A percentile compares a stretch with the other conserved stretches of the same genome.
Conservation (phyloP, 1,139 yeast genomes). For the Zhuliangozyma parablackwelliae region DNA sequence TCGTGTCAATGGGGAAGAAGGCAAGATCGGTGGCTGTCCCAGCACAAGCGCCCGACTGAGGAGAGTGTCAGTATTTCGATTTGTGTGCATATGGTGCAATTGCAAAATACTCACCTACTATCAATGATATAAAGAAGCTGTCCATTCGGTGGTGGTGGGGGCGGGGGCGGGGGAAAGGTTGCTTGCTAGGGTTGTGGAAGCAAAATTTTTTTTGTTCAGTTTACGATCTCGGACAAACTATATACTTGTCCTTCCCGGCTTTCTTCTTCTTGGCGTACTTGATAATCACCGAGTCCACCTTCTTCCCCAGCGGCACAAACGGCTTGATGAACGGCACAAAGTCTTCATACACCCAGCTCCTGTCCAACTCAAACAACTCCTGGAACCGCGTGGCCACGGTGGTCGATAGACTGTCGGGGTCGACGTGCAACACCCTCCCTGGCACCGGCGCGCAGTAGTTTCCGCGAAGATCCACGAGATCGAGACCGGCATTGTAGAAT, state of each 20-base stretch:
- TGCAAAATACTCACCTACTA: slow-evolving; percentile 6
- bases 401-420: slow-evolving; percentile 41
- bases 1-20: slow-evolving; percentile 93
- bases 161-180: neutral
- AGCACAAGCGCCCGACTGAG: slow-evolving; percentile 86
- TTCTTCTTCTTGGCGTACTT: slow-evolving; percentile 70
- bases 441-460: slow-evolving; percentile 45
- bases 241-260: slow-evolving; percentile 41
- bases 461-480: slow-evolving; percentile 51
- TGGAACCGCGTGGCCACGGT: slow-evolving; percentile 55
- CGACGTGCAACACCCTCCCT: slow-evolving; percentile 48
- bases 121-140: slow-evolving; percentile 7
- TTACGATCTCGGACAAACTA: slow-evolving; percentile 10
- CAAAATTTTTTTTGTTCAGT: too few relatives aligned
- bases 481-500: slow-evolving; percentile 54
- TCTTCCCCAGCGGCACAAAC: slow-evolving; percentile 51
- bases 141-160: slow-evolving; percentile 2
- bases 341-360: slow-evolving; percentile 70
- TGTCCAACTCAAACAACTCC: slow-evolving; percentile 55
- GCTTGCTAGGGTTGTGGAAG: too few relatives aligned
- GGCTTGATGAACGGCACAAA: slow-evolving; percentile 64
- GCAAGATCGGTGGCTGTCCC: slow-evolving; percentile 93
- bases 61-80: neutral
- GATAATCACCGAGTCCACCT: slow-evolving; percentile 66
- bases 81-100: neutral